phyloP scores from a whole-genome alignment of 352 stramenopile genomes.

The Globisporangium emineosum region DNA sequence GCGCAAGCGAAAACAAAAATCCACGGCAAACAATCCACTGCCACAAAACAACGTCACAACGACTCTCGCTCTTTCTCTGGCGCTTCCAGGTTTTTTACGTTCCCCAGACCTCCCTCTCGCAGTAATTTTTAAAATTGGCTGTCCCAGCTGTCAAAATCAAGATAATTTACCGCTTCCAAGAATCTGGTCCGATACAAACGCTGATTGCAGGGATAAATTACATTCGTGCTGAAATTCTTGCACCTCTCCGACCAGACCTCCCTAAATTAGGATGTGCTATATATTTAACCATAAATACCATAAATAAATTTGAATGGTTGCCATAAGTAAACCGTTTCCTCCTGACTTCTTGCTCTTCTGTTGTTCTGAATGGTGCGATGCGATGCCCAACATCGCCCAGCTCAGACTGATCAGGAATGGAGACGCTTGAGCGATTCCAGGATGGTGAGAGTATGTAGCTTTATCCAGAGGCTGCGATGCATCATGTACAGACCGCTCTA shows the following conservation, averaged over 20 bases:
- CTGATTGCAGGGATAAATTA: not conserved
- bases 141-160: not conserved
- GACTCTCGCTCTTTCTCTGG: slow-evolving; percentile 1
- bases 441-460: too few species aligned
- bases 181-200: not conserved
- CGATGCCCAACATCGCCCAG: too few species aligned
- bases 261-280: not conserved
- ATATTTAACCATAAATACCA: not conserved
- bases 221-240: slow-evolving; percentile 1
- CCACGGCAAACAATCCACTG: slow-evolving; percentile 2
- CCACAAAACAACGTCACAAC: slow-evolving; percentile 4
- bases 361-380: too few species aligned
- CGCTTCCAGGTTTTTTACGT: slow-evolving; percentile 5
- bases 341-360: too few species aligned
- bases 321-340: too few species aligned
- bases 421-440: too few species aligned
- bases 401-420: too few species aligned
- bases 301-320: not conserved
- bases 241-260: not conserved
- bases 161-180: not conserved
- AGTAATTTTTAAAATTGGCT: slow-evolving; percentile 1
- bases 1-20: not conserved
- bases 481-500: too few species aligned
- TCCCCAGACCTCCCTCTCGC: not conserved
- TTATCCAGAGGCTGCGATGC: not conserved